These are phyloP conservation scores for Scedosporium aurantiacum DNA, from an alignment of 2,329 filamentous ascomycete genomes.

Conservation along the genomic window DNA sequence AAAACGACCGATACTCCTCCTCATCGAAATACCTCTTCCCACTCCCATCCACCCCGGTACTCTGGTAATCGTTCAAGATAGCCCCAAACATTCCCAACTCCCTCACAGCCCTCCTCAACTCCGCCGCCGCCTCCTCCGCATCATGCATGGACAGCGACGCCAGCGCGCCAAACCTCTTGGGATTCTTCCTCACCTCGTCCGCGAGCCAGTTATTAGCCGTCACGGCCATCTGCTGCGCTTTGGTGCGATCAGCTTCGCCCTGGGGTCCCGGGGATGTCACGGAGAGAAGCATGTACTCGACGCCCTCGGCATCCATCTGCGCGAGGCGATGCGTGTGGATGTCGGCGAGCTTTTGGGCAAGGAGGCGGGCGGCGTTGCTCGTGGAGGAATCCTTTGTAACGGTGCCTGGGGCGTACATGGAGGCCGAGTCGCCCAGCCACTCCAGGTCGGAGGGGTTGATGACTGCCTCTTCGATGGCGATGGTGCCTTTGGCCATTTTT, in stretches of 20 bases:
- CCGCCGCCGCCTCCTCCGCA: slow-evolving; percentile 16
- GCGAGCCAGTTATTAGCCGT: slow-evolving; percentile 23
- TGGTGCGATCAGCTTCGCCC: slow-evolving; percentile 16
- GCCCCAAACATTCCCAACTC: slow-evolving; percentile 22
- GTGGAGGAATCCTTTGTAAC: slow-evolving; percentile 4
- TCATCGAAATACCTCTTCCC: slow-evolving; percentile 20
- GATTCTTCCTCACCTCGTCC: slow-evolving; percentile 15
- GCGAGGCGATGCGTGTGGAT: slow-evolving; percentile 18
- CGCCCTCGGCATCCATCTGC: slow-evolving; percentile 23
- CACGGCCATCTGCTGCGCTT: slow-evolving; percentile 15
- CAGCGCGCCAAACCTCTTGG: slow-evolving; percentile 20
- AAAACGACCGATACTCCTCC: slow-evolving; percentile 19
- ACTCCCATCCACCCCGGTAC: slow-evolving; percentile 8
- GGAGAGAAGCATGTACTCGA: slow-evolving; percentile 25
- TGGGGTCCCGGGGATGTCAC: slow-evolving; percentile 22
- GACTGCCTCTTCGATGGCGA: slow-evolving; percentile 24
- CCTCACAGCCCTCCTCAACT: slow-evolving; percentile 19
- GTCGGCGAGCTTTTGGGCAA: slow-evolving; percentile 19
- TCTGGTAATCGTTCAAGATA: slow-evolving; percentile 23
- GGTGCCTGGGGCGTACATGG: slow-evolving; percentile 17
- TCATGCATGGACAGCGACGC: slow-evolving; percentile 23
- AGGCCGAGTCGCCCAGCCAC: slow-evolving; percentile 17
- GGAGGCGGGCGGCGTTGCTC: slow-evolving; percentile 11
- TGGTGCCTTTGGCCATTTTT: slow-evolving; percentile 15
- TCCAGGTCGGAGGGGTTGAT: slow-evolving; percentile 19